Evolutionary conservation across 441 rosid species (phyloP).

Genomic region (Erysimum cheiri): DNA sequence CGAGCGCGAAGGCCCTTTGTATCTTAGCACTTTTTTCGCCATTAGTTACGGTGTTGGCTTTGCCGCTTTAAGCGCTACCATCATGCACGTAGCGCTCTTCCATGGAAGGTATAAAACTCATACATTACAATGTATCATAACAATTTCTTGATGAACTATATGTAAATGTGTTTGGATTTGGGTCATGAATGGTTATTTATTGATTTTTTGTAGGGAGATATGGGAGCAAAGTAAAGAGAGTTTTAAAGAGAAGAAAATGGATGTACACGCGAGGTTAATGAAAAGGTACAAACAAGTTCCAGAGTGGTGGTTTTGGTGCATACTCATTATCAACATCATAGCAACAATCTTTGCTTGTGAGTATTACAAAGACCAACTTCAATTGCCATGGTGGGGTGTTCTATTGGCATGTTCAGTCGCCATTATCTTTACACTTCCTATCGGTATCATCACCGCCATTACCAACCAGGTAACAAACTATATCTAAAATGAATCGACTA

Average conservation of each 20-base stretch:
- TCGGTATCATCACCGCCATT: conserved; percentile 91
- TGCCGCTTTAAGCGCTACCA: conserved; percentile 86
- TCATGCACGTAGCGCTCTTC: conserved; percentile 80
- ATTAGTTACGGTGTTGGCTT: conserved; percentile 91
- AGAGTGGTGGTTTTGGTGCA: conserved; percentile 86
- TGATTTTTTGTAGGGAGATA: conserved; percentile 56
- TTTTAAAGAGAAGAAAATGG: conserved; percentile 65
- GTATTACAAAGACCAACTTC: conserved; percentile 87
- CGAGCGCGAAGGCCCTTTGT: conserved; percentile 79
- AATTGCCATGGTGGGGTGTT: conserved; percentile 98
- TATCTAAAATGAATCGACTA: not conserved
- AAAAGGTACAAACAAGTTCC: conserved; percentile 80
- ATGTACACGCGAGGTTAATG: conserved; percentile 81
- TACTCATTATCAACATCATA: conserved; percentile 67
- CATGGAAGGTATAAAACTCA: conserved; percentile 73
- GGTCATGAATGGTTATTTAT: not conserved
- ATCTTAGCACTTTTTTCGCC: conserved; percentile 86
- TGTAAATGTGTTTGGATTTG: conserved; percentile 5
- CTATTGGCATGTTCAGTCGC: conserved; percentile 82
- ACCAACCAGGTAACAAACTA: conserved; percentile 75
- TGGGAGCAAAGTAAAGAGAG: conserved; percentile 87
- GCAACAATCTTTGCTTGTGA: conserved; percentile 77
- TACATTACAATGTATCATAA: not conserved
- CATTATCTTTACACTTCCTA: conserved; percentile 85
- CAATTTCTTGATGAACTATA: not conserved